Evolutionary conservation across 2,329 filamentous ascomycete species (phyloP), one percentile per base, ranked within the genome.

Genomic region (Dichotomopilus funicola): DNA sequence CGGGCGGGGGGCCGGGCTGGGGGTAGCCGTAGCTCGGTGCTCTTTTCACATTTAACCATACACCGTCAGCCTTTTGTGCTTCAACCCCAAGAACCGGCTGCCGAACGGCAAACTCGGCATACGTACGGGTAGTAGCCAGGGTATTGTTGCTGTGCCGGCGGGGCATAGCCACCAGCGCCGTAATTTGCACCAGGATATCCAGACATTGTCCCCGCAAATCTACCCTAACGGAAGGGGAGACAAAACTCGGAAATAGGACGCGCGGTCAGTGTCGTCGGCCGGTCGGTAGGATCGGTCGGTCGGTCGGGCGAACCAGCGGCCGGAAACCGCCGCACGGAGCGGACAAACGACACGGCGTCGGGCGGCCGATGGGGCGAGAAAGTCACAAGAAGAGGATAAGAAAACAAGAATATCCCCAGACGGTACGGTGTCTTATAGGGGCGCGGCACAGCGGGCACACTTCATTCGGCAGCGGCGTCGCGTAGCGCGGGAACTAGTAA

Each of bases 161-260:
- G 59, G 36, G 60, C 67, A 58, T 72, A 76, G 67, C 73, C 72
- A 59, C 77, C 77, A 67, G 73, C 73, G 56, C 75, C 72, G 65
- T 84, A 83, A 48, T 73, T 72, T 58, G 74, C 69, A 57, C 77
- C 77, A 61, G 80, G 81, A 68, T 84, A 86, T 66, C 81, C 82
- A 62, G 83, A 85, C 83, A 86, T 87, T 27, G 62, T 64, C 58
- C 53, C 40, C 36, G 34, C 38, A 41, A 43, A 45, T 45, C 41
- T 48, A 41, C 55, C 47, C 10, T 34, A 12, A 27, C 10, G 19
- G 49, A 11, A 36, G 47, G 34, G 47, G 35, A 13, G 27, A 42
- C 44, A 33, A 34, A 52, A 27, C 40, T n/a, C 44, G 40, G 43
- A 12, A 2, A 43, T 11, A 31, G 38, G 43, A 34, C 42, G 43